Conservation (phyloP, 2,329 filamentous ascomycete genomes). For the Aspergillus novofumigatus region DNA sequence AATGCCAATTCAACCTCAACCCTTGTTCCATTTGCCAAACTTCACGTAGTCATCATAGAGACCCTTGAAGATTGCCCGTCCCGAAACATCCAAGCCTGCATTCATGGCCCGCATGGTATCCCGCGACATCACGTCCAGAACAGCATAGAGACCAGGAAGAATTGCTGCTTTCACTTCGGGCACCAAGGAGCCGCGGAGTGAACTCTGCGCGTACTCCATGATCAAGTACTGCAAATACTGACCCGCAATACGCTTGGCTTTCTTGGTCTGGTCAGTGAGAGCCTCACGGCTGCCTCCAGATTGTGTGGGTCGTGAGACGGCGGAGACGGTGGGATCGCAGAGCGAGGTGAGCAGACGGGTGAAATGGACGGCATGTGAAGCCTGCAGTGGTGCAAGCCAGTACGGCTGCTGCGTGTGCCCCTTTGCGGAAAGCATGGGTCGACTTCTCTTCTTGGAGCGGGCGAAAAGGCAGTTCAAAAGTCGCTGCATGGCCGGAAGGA, state of each 20-base stretch:
- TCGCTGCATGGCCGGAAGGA: conserved; percentile 52
- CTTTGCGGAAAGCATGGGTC: conserved; percentile 23
- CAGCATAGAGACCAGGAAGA: conserved; percentile 49
- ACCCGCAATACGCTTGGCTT: conserved; percentile 54
- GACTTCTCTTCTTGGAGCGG: conserved; percentile 36
- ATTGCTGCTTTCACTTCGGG: conserved; percentile 51
- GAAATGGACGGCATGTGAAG: conserved; percentile 47
- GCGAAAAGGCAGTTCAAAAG: conserved; percentile 55
- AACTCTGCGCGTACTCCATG: conserved; percentile 52
- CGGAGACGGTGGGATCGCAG: conserved; percentile 58
- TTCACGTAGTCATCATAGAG: conserved; percentile 51
- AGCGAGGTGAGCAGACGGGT: conserved; percentile 56
- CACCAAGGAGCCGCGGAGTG: conserved; percentile 47
- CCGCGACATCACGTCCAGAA: conserved; percentile 50
- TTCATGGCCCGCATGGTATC: conserved; percentile 50
- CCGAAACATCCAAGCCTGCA: conserved; percentile 48
- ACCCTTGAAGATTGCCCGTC: conserved; percentile 50
- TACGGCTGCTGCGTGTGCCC: conserved; percentile 23
- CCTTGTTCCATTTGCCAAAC: conserved; percentile 47
- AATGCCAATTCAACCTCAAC: conserved; percentile 2
- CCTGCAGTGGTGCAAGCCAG: conserved; percentile 34
- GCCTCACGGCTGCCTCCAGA: conserved; percentile 37
- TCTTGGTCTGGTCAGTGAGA: conserved; percentile 57
- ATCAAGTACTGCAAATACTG: conserved; percentile 57
- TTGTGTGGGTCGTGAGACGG: conserved; percentile 41